phyloP scores from a whole-genome alignment of 805 yeast species.

The Cyberlindnera petersonii region DNA sequence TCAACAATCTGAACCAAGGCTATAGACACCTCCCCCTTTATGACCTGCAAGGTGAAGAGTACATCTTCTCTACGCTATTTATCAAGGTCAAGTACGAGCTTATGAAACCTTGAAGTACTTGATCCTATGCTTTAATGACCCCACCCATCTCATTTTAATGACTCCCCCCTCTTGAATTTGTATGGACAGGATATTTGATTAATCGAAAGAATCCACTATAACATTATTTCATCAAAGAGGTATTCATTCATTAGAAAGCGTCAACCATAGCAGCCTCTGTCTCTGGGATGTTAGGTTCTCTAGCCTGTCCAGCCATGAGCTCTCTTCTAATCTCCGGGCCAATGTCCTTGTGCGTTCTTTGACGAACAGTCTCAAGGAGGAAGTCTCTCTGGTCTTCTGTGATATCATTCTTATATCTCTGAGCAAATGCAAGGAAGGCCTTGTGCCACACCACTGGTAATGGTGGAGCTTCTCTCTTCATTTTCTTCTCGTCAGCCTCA shows the following conservation, averaged over 20 bases:
- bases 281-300: conserved; percentile 36
- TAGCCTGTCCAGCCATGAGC: conserved; percentile 76
- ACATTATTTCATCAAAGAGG: too few species aligned
- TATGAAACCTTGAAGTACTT: too few species aligned
- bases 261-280: conserved; percentile 31
- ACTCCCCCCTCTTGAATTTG: neutral
- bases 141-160: too few species aligned
- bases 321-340: conserved; percentile 96
- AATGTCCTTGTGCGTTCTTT: conserved; percentile 81
- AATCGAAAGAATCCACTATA: neutral
- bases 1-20: conserved; percentile 68
- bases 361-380: conserved; percentile 83
- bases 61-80: conserved; percentile 54
- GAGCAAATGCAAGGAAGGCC: conserved; percentile 90
- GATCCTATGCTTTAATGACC: too few species aligned
- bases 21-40: conserved; percentile 77
- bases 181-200: neutral
- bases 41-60: conserved; percentile 79
- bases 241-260: conserved; percentile 26
- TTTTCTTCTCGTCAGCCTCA: conserved; percentile 37
- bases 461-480: conserved; percentile 39
- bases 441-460: conserved; percentile 98
- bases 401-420: conserved; percentile 92
- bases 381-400: conserved; percentile 99
- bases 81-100: conserved; percentile 29